Evolutionary conservation across 139 green algal species (phyloP).

Genomic region (Chlorella sp.): DNA sequence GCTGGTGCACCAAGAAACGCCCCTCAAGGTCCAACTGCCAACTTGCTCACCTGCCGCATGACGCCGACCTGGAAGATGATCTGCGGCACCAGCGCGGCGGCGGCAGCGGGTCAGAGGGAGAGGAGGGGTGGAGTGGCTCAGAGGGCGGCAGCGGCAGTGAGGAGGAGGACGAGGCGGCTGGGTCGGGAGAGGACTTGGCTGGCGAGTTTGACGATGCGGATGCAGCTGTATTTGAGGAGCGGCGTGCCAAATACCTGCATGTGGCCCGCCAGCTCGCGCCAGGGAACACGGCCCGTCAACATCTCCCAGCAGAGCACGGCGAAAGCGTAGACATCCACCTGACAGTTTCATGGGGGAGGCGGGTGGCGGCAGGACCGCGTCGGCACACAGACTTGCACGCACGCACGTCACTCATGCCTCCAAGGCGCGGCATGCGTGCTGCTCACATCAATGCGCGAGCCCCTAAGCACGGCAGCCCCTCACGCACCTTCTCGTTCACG

Average conservation of each 20-base stretch:
- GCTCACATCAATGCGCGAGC: neutral
- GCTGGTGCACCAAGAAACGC: too few relatives aligned
- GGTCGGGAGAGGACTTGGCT: constrained; percentile 42
- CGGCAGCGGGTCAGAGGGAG: constrained; percentile 1
- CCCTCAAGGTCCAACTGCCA: neutral
- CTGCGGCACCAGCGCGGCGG: constrained; percentile 29
- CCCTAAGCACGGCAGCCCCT: neutral
- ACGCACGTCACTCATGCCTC: neutral
- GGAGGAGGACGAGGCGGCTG: constrained; percentile 15
- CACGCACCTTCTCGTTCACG: constrained; percentile 42
- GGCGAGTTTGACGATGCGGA: constrained; percentile 71
- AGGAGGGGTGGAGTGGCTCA: neutral
- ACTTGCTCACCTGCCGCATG: neutral
- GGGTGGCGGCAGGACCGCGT: neutral
- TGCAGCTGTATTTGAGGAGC: constrained; percentile 47
- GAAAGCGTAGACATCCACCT: constrained; percentile 62
- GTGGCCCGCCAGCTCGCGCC: constrained; percentile 64
- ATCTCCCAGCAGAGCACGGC: constrained; percentile 81
- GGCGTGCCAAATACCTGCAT: constrained; percentile 63
- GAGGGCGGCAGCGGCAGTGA: neutral
- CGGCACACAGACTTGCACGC: neutral
- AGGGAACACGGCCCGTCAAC: constrained; percentile 71
- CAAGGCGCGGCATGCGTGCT: neutral
- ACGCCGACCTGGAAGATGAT: constrained; percentile 70
- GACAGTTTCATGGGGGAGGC: neutral